Evolutionary conservation across 2,329 filamentous ascomycete genomes (phyloP), one percentile per base, ranked within the genome.

Genomic region (Nigrospora osmanthi): DNA sequence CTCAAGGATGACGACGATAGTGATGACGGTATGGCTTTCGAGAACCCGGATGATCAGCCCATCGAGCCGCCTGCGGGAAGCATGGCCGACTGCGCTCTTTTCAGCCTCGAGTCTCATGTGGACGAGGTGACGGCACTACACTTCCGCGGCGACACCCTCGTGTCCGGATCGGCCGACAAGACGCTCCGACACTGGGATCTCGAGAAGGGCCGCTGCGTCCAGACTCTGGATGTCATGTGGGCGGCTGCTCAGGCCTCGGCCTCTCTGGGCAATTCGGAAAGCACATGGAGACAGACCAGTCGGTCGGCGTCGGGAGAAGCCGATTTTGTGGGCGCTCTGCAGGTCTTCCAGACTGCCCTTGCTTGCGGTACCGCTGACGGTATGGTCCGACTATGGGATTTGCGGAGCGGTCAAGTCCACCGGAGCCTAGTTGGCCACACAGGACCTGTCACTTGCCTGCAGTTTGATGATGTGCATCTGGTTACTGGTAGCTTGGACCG

Each of bases 141-240:
- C 66, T 95, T 98, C 68, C 79, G 83, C 48, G 87, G 87, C 45
- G 84, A 95, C 54, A 89, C 88, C 0, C 76, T 98, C 14, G 89
- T 98, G 31, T 98, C 93, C 2, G 93, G 93, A 12, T 97, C 91
- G 9, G 86, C 93, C 1, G 93, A 98, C 69, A 98, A 98, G 74
- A 98, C 93, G 1, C 73, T 98, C 45, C 83, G 93, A 38, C 93
- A 98, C 64, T 98, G 93, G 93, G 93, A 98, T 70, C 75, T 98
- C 41, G 87, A 91, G 57, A 96, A 90, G 63, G 93, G 93, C n/a
- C 85, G 93, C 40, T 97, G 93, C 64, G 87, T 98, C 44, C 93
- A 98, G 67, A 98, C 93, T 3, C 73, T 98, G 40, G 93, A 98
- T 65, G 91, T 98, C 7, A 86, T 98, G 63, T 98, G 93, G 93